A percentile compares a stretch with the other conserved stretches of the same genome.
These are phyloP conservation scores for Ophiorrhiza pumila DNA, from an alignment of 257 asterid species.

Conservation along the genomic window DNA sequence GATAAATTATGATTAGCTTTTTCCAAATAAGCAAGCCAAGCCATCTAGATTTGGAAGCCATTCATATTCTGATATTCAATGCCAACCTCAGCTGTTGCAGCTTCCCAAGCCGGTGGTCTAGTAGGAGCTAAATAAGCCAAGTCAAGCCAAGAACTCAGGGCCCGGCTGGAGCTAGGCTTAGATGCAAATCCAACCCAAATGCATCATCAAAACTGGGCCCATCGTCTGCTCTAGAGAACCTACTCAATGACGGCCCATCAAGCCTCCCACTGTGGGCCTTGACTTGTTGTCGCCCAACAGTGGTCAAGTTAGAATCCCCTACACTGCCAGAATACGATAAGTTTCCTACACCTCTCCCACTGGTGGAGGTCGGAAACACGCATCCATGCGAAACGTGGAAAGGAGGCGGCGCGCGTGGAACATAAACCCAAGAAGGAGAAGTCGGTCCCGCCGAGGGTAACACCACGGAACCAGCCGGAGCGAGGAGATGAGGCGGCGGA, in stretches of 20 bases:
- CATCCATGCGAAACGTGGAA: constrained; percentile 75
- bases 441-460: constrained; percentile 25
- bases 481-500: constrained; percentile 76
- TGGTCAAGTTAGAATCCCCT: constrained; percentile 48
- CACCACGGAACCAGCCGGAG: constrained; percentile 44
- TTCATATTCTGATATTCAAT: not conserved
- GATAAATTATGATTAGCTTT: constrained; percentile 19
- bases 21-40: constrained; percentile 6
- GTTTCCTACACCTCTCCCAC: constrained; percentile 46
- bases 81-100: constrained; percentile 9
- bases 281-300: constrained; percentile 56
- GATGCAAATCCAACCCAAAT: constrained; percentile 82
- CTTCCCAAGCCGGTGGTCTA: not conserved
- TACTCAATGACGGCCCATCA: constrained; percentile 73
- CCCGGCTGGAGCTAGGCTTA: constrained; percentile 88
- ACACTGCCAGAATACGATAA: constrained; percentile 42
- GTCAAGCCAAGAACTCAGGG: constrained; percentile 35
- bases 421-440: constrained; percentile 65
- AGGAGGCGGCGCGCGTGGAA: constrained; percentile 68
- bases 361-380: constrained; percentile 44
- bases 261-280: constrained; percentile 52
- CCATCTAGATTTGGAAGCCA: not conserved
- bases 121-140: not conserved
- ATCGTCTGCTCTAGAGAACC: constrained; percentile 53
- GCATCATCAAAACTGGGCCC: constrained; percentile 70